Percentiles rank a stretch among this genome's conserved stretches.
Evolutionary conservation across 1,139 yeast genomes (phyloP).

Genomic region (Zygoascus hellenicus): DNA sequence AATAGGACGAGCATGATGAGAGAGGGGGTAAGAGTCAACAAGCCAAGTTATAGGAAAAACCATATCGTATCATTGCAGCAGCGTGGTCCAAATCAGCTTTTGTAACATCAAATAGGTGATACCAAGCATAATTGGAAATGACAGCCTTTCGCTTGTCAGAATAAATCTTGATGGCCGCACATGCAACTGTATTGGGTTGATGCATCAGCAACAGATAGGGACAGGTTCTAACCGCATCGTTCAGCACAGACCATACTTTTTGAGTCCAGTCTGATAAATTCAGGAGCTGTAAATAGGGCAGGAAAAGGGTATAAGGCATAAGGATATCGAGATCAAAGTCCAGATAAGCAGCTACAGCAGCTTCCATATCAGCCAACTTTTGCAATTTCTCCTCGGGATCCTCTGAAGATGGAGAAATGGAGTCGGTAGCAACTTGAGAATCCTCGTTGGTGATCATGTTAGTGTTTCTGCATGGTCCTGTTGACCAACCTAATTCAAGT

Average conservation of each 20-base stretch:
- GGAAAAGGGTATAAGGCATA: slow-evolving; percentile 24
- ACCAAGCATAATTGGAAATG: slow-evolving; percentile 24
- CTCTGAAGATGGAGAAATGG: not conserved
- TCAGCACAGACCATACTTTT: slow-evolving; percentile 23
- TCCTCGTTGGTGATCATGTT: too few species aligned
- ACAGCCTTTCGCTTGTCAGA: slow-evolving; percentile 13
- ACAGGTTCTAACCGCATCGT: slow-evolving; percentile 21
- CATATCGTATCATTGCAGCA: slow-evolving; percentile 18
- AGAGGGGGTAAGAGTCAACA: not conserved
- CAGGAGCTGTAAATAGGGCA: slow-evolving; percentile 23
- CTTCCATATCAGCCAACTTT: not conserved
- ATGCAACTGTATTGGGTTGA: slow-evolving; percentile 28
- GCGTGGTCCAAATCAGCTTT: slow-evolving; percentile 26
- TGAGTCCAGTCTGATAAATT: slow-evolving; percentile 11
- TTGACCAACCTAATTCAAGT: not conserved
- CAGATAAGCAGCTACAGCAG: slow-evolving; percentile 9
- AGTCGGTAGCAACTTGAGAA: too few species aligned
- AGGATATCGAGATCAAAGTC: slow-evolving; percentile 22
- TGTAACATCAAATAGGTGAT: slow-evolving; percentile 30
- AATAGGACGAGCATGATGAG: not conserved
- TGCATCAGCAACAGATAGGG: slow-evolving; percentile 21
- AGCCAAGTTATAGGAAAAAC: slow-evolving; percentile 6
- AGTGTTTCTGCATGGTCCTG: not conserved
- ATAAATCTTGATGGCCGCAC: slow-evolving; percentile 25
- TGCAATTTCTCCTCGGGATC: not conserved